Evolutionary conservation across 208 protist species (phyloP).

Genomic region (Wallacemonas sp.): DNA sequence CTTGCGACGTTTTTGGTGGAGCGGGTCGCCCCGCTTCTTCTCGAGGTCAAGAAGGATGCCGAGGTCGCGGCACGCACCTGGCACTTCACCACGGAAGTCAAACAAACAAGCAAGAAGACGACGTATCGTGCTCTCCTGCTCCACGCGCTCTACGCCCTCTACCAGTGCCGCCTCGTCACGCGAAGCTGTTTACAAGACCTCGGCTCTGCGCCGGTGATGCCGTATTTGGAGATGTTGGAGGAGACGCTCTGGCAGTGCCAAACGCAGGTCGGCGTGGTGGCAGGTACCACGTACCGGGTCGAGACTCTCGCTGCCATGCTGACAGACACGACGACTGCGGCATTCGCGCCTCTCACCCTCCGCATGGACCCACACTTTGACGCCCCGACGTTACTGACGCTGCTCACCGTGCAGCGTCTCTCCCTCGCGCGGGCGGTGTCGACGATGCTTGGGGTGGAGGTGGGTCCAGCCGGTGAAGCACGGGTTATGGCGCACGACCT

Average conservation of each 20-base stretch:
- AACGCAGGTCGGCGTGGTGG: conserved; percentile 44
- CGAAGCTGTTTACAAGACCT: conserved; percentile 70
- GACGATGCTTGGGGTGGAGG: conserved; percentile 33
- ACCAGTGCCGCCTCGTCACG: conserved; percentile 61
- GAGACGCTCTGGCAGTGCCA: conserved; percentile 79
- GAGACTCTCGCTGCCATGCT: conserved; percentile 19
- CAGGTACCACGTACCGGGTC: conserved; percentile 23
- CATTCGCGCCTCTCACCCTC: conserved; percentile 18
- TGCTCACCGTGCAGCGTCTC: conserved; percentile 44
- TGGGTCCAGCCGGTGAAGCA: conserved; percentile 31
- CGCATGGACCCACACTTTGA: conserved; percentile 22
- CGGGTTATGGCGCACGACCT: conserved; percentile 42
- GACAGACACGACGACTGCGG: neutral
- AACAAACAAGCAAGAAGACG: neutral
- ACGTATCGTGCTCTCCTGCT: conserved; percentile 31
- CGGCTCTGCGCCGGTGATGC: conserved; percentile 40
- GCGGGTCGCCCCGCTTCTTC: neutral
- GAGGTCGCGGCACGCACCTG: neutral
- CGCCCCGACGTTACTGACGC: conserved; percentile 25
- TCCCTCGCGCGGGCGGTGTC: conserved; percentile 48
- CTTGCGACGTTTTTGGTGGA: conserved; percentile 30
- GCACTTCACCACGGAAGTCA: neutral
- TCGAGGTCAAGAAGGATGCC: neutral
- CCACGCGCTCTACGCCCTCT: conserved; percentile 52
- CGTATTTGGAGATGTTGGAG: conserved; percentile 78